Percentiles rank a stretch among this genome's conserved stretches.
These are phyloP conservation scores for Thraustochytrium striatum DNA, from an alignment of 352 stramenopile species.

Conservation along the genomic window DNA sequence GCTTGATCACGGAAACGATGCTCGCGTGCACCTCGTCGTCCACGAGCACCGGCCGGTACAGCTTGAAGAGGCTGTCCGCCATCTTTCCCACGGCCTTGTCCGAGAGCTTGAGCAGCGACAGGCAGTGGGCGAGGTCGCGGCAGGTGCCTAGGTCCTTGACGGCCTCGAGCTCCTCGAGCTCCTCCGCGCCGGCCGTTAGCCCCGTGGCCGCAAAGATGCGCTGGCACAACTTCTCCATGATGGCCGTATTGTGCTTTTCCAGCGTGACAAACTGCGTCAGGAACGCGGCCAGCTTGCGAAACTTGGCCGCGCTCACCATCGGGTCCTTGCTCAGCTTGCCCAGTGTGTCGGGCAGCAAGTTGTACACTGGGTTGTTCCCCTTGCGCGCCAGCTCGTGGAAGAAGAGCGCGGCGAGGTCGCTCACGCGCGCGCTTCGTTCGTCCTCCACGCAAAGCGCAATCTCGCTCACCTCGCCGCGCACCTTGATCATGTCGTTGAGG, in stretches of 20 bases:
- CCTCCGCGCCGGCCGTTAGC: slow-evolving; percentile 61
- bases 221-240: slow-evolving; percentile 87
- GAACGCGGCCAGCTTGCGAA: slow-evolving; percentile 89
- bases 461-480: slow-evolving; percentile 87
- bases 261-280: slow-evolving; percentile 96
- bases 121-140: slow-evolving; percentile 86
- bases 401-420: slow-evolving; percentile 86
- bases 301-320: slow-evolving; percentile 74
- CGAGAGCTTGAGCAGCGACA: slow-evolving; percentile 60
- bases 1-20: neutral
- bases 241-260: slow-evolving; percentile 66
- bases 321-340: slow-evolving; percentile 71
- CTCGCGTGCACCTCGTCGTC: slow-evolving; percentile 11
- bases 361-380: slow-evolving; percentile 95
- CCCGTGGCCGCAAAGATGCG: slow-evolving; percentile 77
- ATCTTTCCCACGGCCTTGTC: slow-evolving; percentile 45
- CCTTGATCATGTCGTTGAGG: slow-evolving; percentile 99
- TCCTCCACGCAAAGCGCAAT: slow-evolving; percentile 92
- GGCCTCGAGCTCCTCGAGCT: slow-evolving; percentile 36
- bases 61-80: slow-evolving; percentile 24
- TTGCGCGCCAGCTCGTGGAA: slow-evolving; percentile 81
- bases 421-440: slow-evolving; percentile 76
- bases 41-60: slow-evolving; percentile 28
- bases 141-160: slow-evolving; percentile 59
- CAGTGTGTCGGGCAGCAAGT: slow-evolving; percentile 93